These are phyloP conservation scores for Aureobasidium sp. DNA, from an alignment of 2,329 filamentous ascomycete genomes.

Conservation along the genomic window DNA sequence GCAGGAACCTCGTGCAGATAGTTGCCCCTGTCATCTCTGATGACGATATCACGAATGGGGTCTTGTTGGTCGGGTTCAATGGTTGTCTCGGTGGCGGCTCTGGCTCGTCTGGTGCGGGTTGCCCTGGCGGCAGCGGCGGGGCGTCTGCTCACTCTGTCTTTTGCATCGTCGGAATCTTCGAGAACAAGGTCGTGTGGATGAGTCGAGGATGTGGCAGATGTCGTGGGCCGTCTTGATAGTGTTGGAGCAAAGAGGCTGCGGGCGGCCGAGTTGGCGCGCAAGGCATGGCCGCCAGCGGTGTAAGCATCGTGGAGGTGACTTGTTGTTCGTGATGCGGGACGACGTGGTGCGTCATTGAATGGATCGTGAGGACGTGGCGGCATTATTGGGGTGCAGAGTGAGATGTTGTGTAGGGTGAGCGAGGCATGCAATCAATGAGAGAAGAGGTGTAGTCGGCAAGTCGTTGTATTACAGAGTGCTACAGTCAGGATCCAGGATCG, in stretches of 20 bases:
- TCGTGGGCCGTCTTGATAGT: neutral
- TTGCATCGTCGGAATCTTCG: slow-evolving; percentile 12
- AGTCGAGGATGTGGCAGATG: neutral
- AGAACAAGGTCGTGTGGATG: slow-evolving; percentile 8
- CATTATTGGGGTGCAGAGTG: neutral
- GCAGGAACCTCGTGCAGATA: slow-evolving; percentile 10
- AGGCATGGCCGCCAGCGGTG: neutral
- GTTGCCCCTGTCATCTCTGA: slow-evolving; percentile 9
- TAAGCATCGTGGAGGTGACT: slow-evolving; percentile 11
- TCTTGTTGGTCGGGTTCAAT: slow-evolving; percentile 4
- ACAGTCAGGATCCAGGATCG: too few species aligned
- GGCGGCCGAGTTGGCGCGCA: slow-evolving; percentile 11
- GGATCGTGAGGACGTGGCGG: slow-evolving; percentile 9
- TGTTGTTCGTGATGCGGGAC: slow-evolving; percentile 4
- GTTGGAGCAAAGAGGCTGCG: slow-evolving; percentile 16
- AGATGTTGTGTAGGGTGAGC: neutral
- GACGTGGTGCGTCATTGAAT: slow-evolving; percentile 12
- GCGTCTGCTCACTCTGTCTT: slow-evolving; percentile 6
- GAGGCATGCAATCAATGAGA: too few species aligned
- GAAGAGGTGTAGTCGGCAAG: too few species aligned
- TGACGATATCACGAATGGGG: slow-evolving; percentile 5
- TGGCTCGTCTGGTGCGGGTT: neutral
- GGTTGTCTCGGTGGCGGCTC: slow-evolving; percentile 8
- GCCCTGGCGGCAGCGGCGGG: neutral
- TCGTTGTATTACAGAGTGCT: too few species aligned